Evolutionary conservation across 257 asterid species (phyloP).

Genomic region (Solanum chmielewskii): DNA sequence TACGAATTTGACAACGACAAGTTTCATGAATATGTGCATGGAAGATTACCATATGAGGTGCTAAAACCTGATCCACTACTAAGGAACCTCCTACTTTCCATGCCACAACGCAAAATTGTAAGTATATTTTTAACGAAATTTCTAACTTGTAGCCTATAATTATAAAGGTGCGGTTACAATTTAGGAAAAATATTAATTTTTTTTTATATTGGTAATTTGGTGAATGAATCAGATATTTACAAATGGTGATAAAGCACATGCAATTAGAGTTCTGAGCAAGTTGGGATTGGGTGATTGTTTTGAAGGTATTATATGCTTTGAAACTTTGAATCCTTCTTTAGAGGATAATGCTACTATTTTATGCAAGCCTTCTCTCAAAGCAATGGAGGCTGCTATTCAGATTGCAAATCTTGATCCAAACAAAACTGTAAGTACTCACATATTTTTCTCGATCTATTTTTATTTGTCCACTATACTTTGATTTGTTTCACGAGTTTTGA

Average conservation of each 20-base stretch:
- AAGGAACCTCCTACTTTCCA: slow-evolving; percentile 61
- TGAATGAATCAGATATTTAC: slow-evolving; percentile 54
- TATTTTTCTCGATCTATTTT: background rate
- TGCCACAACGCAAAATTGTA: slow-evolving; percentile 79
- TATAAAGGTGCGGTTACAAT: background rate
- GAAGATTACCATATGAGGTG: slow-evolving; percentile 67
- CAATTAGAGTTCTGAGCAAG: slow-evolving; percentile 44
- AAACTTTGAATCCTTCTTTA: slow-evolving; percentile 55
- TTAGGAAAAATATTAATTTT: background rate
- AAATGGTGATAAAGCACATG: slow-evolving; percentile 69
- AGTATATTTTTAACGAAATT: background rate
- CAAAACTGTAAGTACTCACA: slow-evolving; percentile 40
- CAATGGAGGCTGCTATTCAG: slow-evolving; percentile 62
- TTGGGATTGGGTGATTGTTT: slow-evolving; percentile 81
- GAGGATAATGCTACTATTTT: slow-evolving; percentile 14
- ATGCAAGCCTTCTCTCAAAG: slow-evolving; percentile 69
- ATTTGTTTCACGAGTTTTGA: too few relatives aligned
- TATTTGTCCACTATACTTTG: background rate
- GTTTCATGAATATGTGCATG: slow-evolving; percentile 79
- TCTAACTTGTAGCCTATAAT: background rate
- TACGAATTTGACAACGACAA: slow-evolving; percentile 68
- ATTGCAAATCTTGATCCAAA: slow-evolving; percentile 61
- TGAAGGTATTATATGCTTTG: slow-evolving; percentile 80
- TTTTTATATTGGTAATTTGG: background rate
- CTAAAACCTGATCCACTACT: slow-evolving; percentile 65